Conservation (phyloP, 441 rosid species). For the Isatis lusitanica region DNA sequence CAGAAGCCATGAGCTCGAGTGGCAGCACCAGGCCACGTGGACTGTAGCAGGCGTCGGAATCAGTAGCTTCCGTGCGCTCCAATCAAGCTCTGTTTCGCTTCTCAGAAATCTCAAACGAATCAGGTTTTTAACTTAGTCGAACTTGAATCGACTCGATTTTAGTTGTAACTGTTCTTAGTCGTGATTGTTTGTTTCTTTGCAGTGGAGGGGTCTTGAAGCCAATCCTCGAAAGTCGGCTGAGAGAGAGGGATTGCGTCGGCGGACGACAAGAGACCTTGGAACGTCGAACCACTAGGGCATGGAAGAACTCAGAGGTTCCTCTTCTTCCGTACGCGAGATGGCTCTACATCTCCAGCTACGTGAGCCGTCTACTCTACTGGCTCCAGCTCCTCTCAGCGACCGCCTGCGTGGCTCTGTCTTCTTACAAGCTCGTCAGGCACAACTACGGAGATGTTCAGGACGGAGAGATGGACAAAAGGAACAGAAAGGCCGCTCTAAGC, state of each 20-base stretch:
- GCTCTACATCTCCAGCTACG: slow-evolving; percentile 65
- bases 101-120: slow-evolving; percentile 36
- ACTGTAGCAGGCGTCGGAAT: slow-evolving; percentile 73
- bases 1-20: slow-evolving; percentile 89
- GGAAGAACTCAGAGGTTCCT: slow-evolving; percentile 82
- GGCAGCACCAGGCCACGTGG: slow-evolving; percentile 97
- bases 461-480: slow-evolving; percentile 76
- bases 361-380: slow-evolving; percentile 83
- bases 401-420: slow-evolving; percentile 48
- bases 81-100: slow-evolving; percentile 45
- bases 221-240: slow-evolving; percentile 24
- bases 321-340: slow-evolving; percentile 72
- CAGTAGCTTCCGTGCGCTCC: slow-evolving; percentile 69
- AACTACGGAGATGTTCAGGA: slow-evolving; percentile 69
- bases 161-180: too few species aligned
- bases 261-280: slow-evolving; percentile 30
- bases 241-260: slow-evolving; percentile 2
- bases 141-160: background rate
- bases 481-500: slow-evolving; percentile 61
- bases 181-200: background rate
- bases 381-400: slow-evolving; percentile 85
- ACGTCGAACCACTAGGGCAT: slow-evolving; percentile 44
- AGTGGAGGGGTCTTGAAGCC: slow-evolving; percentile 36
- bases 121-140: slow-evolving; percentile 11
- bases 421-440: slow-evolving; percentile 53